Evolutionary conservation across 2,329 filamentous ascomycete species (phyloP), one percentile per base, ranked within the genome.

Genomic region (Phoma sp.): DNA sequence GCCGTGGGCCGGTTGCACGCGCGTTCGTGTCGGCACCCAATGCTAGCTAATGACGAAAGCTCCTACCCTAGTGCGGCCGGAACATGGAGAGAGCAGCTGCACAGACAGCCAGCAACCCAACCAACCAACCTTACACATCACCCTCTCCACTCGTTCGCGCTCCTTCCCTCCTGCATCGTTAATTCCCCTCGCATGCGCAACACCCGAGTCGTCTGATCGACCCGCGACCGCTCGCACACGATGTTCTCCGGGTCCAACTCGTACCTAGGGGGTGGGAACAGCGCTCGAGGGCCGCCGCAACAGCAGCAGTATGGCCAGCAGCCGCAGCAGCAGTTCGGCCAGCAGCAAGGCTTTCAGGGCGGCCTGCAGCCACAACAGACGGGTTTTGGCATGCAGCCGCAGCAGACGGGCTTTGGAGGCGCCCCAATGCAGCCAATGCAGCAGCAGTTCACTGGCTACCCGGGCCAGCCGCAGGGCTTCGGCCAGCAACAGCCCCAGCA

Each of bases 171-270:
- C 29, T 56, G 47, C 45, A 52, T 50, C 58, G 43, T 29, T 56
- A 49, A 40, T 52, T 49, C 29, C 49, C 23, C 52, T 42, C 59
- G 60, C 58, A 69, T 70, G 66, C 60, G 62, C 57, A 55, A 52
- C 55, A 58, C 51, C 24, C 37, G 37, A 50, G 35, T 51, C 46
- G 48, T 47, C 45, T 49, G 55, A 57, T 57, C 59, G 52, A 61
- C 59, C 52, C 59, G 62, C 62, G 65, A 60, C 25, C 55, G 39
- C 57, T 58, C 59, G 60, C 57, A 55, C 67, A 72, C 70, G 77
- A 97, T 97, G 93, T 98, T 91, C 80, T 95, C 91, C 64, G 91
- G 89, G 75, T 90, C 91, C 64, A 96, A 90, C 80, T 88, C 90
- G 61, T 97, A 88, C 77, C 79, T 96, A 69, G 91, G 91, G 77